phyloP scores from a whole-genome alignment of 2,329 filamentous ascomycete species.

The Cladorrhinum sp. region DNA sequence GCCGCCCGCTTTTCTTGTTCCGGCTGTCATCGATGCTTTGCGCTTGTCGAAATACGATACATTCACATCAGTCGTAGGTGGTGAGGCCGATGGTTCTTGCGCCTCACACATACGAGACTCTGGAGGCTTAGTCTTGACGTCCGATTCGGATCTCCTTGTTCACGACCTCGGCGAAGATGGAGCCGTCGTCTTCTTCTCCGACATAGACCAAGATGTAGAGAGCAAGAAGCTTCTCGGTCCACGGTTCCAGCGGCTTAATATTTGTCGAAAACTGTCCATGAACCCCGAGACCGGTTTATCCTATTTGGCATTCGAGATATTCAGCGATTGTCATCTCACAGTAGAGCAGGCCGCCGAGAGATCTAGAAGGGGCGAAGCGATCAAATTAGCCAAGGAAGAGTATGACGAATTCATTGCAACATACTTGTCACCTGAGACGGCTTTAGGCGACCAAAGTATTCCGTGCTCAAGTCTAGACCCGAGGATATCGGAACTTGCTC shows the following conservation, averaged over 20 bases:
- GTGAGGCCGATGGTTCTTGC: constrained; percentile 83
- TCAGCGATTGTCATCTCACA: constrained; percentile 27
- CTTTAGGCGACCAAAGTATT: neutral
- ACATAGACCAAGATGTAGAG: constrained; percentile 45
- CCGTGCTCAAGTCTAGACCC: constrained; percentile 29
- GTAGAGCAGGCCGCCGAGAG: constrained; percentile 26
- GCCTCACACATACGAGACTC: constrained; percentile 58
- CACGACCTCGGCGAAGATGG: constrained; percentile 64
- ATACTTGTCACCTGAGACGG: constrained; percentile 26
- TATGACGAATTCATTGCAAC: constrained; percentile 30
- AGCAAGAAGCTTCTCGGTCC: constrained; percentile 18
- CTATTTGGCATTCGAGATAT: constrained; percentile 35
- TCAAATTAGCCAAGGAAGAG: constrained; percentile 16
- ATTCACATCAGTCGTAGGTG: constrained; percentile 63
- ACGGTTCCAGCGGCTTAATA: constrained; percentile 23
- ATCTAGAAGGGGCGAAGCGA: constrained; percentile 22
- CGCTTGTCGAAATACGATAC: constrained; percentile 41
- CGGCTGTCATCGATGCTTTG: constrained; percentile 71
- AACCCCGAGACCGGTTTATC: constrained; percentile 25
- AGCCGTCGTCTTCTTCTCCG: constrained; percentile 65
- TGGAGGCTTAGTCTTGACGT: constrained; percentile 64
- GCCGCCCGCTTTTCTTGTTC: constrained; percentile 67
- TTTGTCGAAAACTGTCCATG: constrained; percentile 30
- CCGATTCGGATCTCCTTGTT: constrained; percentile 83
- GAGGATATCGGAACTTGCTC: constrained; percentile 27